Evolutionary conservation across 257 asterid species (phyloP), one percentile per base, ranked within the genome.

Genomic region (Knoxia roxburghii): DNA sequence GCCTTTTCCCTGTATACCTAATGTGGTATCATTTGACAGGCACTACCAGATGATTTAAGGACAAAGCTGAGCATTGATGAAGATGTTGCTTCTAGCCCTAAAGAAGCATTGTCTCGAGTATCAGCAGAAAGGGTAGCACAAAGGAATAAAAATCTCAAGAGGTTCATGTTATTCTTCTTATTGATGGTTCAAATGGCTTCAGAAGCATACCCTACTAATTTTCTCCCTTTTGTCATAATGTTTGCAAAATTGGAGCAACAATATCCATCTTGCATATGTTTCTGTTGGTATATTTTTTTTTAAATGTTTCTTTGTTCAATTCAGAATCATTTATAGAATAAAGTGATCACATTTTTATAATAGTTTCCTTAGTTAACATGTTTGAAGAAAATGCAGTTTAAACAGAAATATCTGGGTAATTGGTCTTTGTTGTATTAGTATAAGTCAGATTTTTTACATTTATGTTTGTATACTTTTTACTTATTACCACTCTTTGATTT

Each of bases 21-120:
- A 87, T 57, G 15, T 57, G 15, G 30, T 50, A 67, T 43, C 52
- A 17, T 69, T 70, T 57, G 65, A 74, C 89, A 94, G 99, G 91
- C 96, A 45, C 70, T 94, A 78, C 99, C 99, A 21, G 99, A 94
- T 70, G 99, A 94, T 79, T 85, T 94, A 75, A 91, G 73, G 78
- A 87, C 87, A 59, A 94, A 91, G 84, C 88, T 94, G 61, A 90
- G 96, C 85, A 76, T 94, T 76, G 98, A 90, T 39, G 98, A 91
- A 60, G 99, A 94, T 65, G 67, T 71, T 15, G 90, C 75, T 69
- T 84, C 96, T 14, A 90, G 98, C 81, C 98, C 98, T 27, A 88
- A 78, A 78, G 98, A 87, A 66, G 95, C 89, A 27, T 82, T 91
- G 77, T 86, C 92, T 71, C 88, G 91, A 74, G 89, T 85, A 77